Conservation (phyloP, 1,284 basidiomycete genomes). For the Hypsizygus ulmarius region DNA sequence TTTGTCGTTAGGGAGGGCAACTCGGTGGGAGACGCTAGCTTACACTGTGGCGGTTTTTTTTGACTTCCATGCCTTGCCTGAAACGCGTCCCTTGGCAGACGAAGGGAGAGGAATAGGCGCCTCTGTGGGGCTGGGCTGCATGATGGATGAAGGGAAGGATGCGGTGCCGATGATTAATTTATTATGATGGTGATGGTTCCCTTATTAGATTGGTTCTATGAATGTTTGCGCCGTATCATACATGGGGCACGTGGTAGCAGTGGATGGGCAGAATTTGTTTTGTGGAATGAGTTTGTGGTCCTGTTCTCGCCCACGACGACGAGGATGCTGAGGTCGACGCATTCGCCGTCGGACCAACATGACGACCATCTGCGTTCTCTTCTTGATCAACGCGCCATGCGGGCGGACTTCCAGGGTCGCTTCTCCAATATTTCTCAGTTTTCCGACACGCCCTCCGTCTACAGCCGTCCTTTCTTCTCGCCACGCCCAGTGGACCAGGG, state of each 20-base stretch:
- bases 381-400: constrained; percentile 53
- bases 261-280: constrained; percentile 12
- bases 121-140: constrained; percentile 16
- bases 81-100: constrained; percentile 43
- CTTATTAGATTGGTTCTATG: not conserved
- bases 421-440: constrained; percentile 54
- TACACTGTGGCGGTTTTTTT: constrained; percentile 64
- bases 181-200: not conserved
- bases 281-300: not conserved
- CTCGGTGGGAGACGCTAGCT: constrained; percentile 9
- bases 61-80: constrained; percentile 54
- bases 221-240: not conserved
- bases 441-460: constrained; percentile 67
- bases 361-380: constrained; percentile 50
- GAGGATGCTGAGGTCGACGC: constrained; percentile 32
- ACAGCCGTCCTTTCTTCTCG: constrained; percentile 57
- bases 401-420: constrained; percentile 45
- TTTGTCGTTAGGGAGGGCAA: constrained; percentile 11
- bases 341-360: constrained; percentile 33
- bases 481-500: constrained; percentile 34
- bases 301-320: constrained; percentile 15
- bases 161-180: not conserved
- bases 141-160: constrained; percentile 6
- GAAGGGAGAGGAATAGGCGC: constrained; percentile 39
- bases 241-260: constrained; percentile 14